phyloP scores from a whole-genome alignment of 768 basidiomycete genomes.

The Amanita molliuscula region DNA sequence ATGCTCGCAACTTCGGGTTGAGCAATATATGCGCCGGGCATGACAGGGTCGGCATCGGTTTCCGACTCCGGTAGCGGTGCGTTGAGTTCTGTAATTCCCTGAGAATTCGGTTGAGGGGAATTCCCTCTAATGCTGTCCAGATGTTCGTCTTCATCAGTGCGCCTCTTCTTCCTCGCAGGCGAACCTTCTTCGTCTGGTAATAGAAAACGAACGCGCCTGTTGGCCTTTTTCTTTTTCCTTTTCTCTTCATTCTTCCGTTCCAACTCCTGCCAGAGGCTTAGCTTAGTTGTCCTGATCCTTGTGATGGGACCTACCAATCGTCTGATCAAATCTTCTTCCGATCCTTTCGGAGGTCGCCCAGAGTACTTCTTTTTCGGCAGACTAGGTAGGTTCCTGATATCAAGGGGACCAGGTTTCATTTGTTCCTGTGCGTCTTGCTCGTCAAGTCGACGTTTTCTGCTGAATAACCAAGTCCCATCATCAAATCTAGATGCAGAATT shows the following conservation, averaged over 20 bases:
- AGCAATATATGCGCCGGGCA: background rate
- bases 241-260: background rate
- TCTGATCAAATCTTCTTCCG: conserved; percentile 8
- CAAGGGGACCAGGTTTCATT: background rate
- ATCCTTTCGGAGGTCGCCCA: conserved; percentile 6
- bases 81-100: background rate
- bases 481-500: background rate
- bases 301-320: conserved; percentile 3
- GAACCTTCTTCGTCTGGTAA: background rate
- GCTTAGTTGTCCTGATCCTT: background rate
- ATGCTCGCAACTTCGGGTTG: background rate
- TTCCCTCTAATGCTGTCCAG: background rate
- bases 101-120: background rate
- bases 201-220: conserved; percentile 1
- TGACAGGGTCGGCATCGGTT: background rate
- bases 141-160: background rate
- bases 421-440: background rate
- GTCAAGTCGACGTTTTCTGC: background rate
- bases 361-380: conserved; percentile 8
- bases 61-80: background rate
- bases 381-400: background rate
- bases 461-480: background rate
- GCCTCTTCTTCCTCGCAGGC: background rate
- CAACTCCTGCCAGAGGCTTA: background rate
- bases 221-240: background rate